Evolutionary conservation across 768 basidiomycete genomes (phyloP).

Genomic region (Botryobasidium botryosum): DNA sequence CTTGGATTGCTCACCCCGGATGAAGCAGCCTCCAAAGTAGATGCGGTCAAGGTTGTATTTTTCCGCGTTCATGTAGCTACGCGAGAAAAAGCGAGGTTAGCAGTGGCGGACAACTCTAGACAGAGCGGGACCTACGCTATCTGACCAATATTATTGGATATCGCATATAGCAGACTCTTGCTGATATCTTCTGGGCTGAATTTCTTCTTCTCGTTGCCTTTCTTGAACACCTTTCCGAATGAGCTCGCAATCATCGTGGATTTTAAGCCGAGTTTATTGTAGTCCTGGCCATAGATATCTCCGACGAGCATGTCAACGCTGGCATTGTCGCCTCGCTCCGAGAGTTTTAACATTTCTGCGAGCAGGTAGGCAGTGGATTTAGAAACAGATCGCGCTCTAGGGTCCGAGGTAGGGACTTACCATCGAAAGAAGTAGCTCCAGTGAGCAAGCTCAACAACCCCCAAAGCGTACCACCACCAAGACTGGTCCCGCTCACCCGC

Average conservation of each 20-base stretch:
- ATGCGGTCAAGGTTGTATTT: slow-evolving; percentile 94
- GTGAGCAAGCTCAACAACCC: slow-evolving; percentile 86
- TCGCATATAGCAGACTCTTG: slow-evolving; percentile 82
- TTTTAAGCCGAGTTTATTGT: slow-evolving; percentile 86
- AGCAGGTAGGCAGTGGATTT: slow-evolving; percentile 7
- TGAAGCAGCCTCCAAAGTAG: slow-evolving; percentile 98
- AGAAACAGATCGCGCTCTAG: background rate
- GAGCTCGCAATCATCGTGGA: slow-evolving; percentile 96
- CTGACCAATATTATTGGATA: slow-evolving; percentile 98
- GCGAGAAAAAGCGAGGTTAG: background rate
- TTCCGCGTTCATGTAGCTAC: slow-evolving; percentile 97
- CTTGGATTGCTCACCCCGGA: slow-evolving; percentile 49
- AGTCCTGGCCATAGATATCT: slow-evolving; percentile 98
- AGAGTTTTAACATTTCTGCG: slow-evolving; percentile 88
- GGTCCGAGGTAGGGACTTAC: slow-evolving; percentile 33
- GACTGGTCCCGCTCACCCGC: slow-evolving; percentile 89
- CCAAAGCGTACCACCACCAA: slow-evolving; percentile 97
- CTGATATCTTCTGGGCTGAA: slow-evolving; percentile 91
- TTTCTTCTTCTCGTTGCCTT: slow-evolving; percentile 50
- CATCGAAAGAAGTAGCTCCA: slow-evolving; percentile 90
- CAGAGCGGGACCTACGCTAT: slow-evolving; percentile 65
- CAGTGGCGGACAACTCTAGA: background rate
- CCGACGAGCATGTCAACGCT: slow-evolving; percentile 97
- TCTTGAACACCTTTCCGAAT: slow-evolving; percentile 96
- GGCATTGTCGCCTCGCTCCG: slow-evolving; percentile 86